Evolutionary conservation across 345 rosid species (phyloP), one percentile per base, ranked within the genome.

Genomic region (Mallotus nudiflorus): DNA sequence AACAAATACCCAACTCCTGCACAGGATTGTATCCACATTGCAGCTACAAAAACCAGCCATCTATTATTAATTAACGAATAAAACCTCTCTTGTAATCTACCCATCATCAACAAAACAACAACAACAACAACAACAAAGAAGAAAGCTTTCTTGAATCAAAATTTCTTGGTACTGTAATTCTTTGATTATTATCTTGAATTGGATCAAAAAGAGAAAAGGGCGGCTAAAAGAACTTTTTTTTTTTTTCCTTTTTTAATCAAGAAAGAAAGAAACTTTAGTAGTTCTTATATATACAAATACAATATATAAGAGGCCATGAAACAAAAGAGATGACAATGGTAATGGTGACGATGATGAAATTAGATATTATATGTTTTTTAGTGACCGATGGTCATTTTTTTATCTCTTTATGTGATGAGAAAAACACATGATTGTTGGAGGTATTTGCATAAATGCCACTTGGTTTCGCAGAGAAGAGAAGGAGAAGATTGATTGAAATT

Each of bases 11-110:
- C 98, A 60, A 89, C 77, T 11, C 99, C 99, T 18, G 98, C 98
- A 72, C 97, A 89, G 0, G 98, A 92, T 81, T 92, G 93, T 68
- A 96, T 87, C 98, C 99, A 96, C 95, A 96, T 96, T 85, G 98
- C 96, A 1, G 96, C 95, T 62, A 96, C 97, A 66, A 96, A 92
- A 63, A 92, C 99, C 57, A 91, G 85, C 98, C 98, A 96, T 85
- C 99, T 83, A 54, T 91, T 91, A 74, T 82, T 89, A 39, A 91
- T 42, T 74, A 92, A 89, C 54, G 72, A 76, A 16, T 35, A 44
- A 15, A 92, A 68, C 71, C 64, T 84, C 66, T 92, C 97, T 51
- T 73, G 76, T 57, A 83, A 70, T 22, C 69, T 74, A 20, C 85
- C 88, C 90, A 84, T 85, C 60, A 55, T 37, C 50, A 5, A 27